Base-by-base conservation (phyloP, 805 yeast species). In the Wickerhamomyces bisporus region DNA sequence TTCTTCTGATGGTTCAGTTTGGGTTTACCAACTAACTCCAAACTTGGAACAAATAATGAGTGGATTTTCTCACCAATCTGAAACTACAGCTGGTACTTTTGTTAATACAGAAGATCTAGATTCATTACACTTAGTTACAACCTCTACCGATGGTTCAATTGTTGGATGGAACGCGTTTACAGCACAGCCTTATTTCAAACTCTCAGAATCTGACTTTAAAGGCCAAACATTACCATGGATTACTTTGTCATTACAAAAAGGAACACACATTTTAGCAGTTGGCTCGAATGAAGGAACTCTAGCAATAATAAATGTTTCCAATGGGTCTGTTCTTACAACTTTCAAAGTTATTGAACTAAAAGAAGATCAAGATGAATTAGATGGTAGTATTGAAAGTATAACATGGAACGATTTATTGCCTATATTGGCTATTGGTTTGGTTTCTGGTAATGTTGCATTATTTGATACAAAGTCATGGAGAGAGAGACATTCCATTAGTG, bases 161-260 rank as follows among this genome's bases (percentile, higher is more conserved):
- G 79, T 89, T 40, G 79, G 79, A 41, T 91, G 98, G 98, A 86
- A 88, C 56, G 85, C 89, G 40, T 89, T 77, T 65, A 79, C 91
- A 5, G 79, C 79, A 23, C 78, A 75, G 33, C 77, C 78, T 26
- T 70, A 75, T 45, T 91, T 77, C 68, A 83, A 80, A 52, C 65
- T 86, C 42, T 71, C 74, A 39, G 75, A 78, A 18, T 68, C 70
- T 18, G 84, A 81, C 41, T 76, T 87, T 57, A 82, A 77, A 53
- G 94, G 93, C 23, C 48, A 57, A n/a, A 71, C 74, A 37, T 84
- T 93, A 37, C 94, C 96, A 16, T 93, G 98, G 97, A 91, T 91
- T 33, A 74, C 91, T 5, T 53, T 86, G 20, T 63, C 78, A 10
- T 48, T 65, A 37, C 66, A 71, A 28, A 66, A 74, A 41, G 70